These are phyloP conservation scores for Pythium graminicola DNA, from an alignment of 352 stramenopile genomes.

Conservation along the genomic window DNA sequence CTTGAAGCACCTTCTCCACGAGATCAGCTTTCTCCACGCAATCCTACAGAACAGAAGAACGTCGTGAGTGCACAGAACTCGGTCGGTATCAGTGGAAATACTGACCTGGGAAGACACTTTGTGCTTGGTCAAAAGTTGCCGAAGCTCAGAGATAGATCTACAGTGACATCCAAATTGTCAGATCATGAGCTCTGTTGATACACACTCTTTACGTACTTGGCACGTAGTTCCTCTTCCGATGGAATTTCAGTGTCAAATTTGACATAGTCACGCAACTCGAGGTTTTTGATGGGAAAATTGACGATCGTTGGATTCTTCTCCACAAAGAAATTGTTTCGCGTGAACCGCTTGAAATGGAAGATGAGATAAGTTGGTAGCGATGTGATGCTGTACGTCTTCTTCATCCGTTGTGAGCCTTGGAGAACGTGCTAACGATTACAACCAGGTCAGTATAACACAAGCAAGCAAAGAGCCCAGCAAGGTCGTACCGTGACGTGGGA, in stretches of 20 bases:
- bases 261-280: constrained; percentile 93
- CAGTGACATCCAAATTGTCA: neutral
- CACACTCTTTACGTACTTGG: constrained; percentile 24
- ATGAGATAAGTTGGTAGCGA: constrained; percentile 94
- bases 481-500: constrained; percentile 60
- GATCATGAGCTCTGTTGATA: neutral
- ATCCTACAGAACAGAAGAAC: constrained; percentile 27
- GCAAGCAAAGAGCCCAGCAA: no score
- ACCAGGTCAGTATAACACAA: neutral
- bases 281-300: constrained; percentile 98
- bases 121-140: constrained; percentile 10
- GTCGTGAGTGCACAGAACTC: neutral
- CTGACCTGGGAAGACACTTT: constrained; percentile 11
- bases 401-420: constrained; percentile 73
- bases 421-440: constrained; percentile 52
- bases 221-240: constrained; percentile 44
- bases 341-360: constrained; percentile 97
- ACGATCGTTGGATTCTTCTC: constrained; percentile 99
- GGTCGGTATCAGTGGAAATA: no score
- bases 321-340: constrained; percentile 95
- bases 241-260: constrained; percentile 42
- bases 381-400: constrained; percentile 91
- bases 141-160: constrained; percentile 11
- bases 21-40: constrained; percentile 79
- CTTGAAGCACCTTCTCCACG: constrained; percentile 52